Evolutionary conservation across 495 filamentous ascomycete species (phyloP).

Genomic region (Neurospora sp.): DNA sequence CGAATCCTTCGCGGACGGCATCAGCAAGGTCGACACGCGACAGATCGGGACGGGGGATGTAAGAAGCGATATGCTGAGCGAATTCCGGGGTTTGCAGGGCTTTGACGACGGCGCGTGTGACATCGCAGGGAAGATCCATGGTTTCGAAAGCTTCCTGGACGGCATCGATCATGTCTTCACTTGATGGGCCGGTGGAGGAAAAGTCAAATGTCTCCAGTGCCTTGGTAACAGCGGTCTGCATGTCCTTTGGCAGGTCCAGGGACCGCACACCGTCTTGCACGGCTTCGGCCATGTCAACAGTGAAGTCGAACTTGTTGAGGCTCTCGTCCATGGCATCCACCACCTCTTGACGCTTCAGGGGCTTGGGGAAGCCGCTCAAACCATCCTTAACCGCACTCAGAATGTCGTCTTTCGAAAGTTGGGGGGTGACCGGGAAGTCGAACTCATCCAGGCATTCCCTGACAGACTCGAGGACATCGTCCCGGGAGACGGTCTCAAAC

Average conservation of each 20-base stretch:
- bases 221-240: conserved; percentile 11
- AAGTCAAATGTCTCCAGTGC: conserved; percentile 15
- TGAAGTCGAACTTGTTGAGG: conserved; percentile 33
- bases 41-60: conserved; percentile 17
- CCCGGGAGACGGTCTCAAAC: conserved; percentile 61
- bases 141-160: conserved; percentile 17
- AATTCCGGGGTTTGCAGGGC: conserved; percentile 17
- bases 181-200: not conserved
- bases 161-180: conserved; percentile 8
- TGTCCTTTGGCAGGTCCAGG: conserved; percentile 14
- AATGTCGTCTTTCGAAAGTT: conserved; percentile 43
- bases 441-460: conserved; percentile 69
- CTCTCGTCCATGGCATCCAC: conserved; percentile 36
- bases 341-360: conserved; percentile 29
- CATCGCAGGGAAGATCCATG: conserved; percentile 6
- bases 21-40: conserved; percentile 18
- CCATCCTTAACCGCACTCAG: conserved; percentile 46
- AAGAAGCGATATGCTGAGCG: conserved; percentile 1
- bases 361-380: conserved; percentile 33
- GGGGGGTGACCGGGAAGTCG: conserved; percentile 48
- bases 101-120: conserved; percentile 10
- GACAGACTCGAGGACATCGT: conserved; percentile 67
- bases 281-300: conserved; percentile 17
- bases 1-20: conserved; percentile 21
- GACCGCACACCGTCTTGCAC: conserved; percentile 18